Evolutionary conservation across 2,329 filamentous ascomycete species (phyloP).

Genomic region (Grosmannia clavigera): DNA sequence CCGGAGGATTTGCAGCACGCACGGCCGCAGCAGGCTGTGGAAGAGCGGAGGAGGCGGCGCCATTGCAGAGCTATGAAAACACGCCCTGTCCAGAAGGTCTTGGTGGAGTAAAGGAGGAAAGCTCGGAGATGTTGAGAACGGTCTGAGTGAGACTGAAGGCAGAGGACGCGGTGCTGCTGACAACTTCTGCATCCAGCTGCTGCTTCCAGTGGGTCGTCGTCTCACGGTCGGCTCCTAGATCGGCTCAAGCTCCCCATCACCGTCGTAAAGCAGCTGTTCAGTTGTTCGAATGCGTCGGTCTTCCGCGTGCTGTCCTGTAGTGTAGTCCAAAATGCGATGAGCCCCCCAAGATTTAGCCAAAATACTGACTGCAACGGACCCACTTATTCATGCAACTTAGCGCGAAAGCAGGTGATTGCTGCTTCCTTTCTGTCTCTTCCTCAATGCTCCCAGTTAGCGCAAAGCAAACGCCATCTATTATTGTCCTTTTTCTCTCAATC

Average conservation of each 20-base stretch:
- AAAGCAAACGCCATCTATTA: not conserved
- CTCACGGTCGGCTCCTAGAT: not conserved
- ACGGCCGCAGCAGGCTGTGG: constrained; percentile 73
- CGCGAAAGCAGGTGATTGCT: constrained; percentile 1
- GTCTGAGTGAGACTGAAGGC: not conserved
- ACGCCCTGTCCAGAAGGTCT: not conserved
- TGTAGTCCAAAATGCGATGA: not conserved
- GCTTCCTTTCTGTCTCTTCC: not conserved
- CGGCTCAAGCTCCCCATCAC: not conserved
- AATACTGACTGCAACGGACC: not conserved
- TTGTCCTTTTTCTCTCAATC: not conserved
- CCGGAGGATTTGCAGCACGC: constrained; percentile 81
- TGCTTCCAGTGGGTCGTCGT: not conserved
- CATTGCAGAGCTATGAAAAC: constrained; percentile 20
- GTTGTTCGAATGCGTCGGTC: not conserved
- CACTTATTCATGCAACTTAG: not conserved
- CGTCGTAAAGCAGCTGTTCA: not conserved
- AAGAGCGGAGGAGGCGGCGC: constrained; percentile 33
- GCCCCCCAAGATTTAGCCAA: not conserved
- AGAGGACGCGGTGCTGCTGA: not conserved
- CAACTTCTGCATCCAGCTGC: not conserved
- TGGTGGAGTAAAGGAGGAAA: not conserved
- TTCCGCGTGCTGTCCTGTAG: not conserved
- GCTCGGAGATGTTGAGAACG: not conserved
- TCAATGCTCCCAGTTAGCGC: not conserved